Base-by-base conservation (phyloP, 208 protist species). In the Herpetomonas tarakana region DNA sequence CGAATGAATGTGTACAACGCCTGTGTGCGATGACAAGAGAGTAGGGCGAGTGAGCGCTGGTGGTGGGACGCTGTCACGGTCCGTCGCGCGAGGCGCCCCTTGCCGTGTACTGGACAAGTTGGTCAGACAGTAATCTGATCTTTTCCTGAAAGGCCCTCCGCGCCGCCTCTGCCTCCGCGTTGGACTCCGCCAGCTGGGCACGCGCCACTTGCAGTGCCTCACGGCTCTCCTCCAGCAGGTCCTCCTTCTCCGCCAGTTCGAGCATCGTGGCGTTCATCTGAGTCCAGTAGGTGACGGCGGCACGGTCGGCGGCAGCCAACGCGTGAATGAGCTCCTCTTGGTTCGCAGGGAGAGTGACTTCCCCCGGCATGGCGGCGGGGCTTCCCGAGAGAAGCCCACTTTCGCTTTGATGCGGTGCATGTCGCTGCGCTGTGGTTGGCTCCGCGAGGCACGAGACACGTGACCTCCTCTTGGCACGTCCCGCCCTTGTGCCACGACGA, bases 111-210 rank as follows among this genome's bases (percentile, higher is more conserved):
- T 73, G 61, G 12, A 79, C 61, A 16, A 91, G 65, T 47, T 88
- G 75, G 9, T 88, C 82, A 4, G 88, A 94, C 6, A 94, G 62
- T 0, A 87, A 30, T n/a, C 63, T 60, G 29, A 94, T 88, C 61
- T 94, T 82, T 3, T 68, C 68, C 68, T 90, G 72, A 31, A 94
- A 63, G 24, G 72, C 78, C 19, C 68, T 44, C 18, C 74, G 80
- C 46, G 71, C 82, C 18, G 73, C 68, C 44, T 86, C 68, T 3
- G 76, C 46, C 22, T 89, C 79, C 6, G 71, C 76, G 21, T 44
- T 56, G 50, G 86, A 70, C 26, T 76, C 59, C 35, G 58, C 47
- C 25, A 90, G 60, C n/a, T 72, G 41, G 21, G 50, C 51, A 47
- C 74, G 52, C 46, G 83, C 46, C n/a, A 71, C 73, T 28, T 61